Conservation (phyloP, 805 yeast species). For the Kodamaea fukazawae region DNA sequence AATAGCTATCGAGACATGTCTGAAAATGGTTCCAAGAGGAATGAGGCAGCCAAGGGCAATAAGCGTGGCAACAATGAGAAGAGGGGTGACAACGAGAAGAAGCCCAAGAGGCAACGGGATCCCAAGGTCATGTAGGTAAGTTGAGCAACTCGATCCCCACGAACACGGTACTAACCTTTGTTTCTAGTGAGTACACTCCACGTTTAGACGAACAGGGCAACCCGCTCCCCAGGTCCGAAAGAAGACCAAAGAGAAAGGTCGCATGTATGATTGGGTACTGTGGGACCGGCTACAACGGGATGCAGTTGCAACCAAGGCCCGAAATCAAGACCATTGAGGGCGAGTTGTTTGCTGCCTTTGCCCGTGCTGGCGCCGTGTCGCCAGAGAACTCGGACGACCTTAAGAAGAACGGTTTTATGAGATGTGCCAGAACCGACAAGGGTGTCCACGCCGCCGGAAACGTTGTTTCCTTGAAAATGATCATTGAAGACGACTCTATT, state of each 20-base stretch:
- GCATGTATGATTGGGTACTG: constrained; percentile 92
- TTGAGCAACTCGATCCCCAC: constrained; percentile 16
- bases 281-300: constrained; percentile 95
- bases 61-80: constrained; percentile 14
- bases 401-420: constrained; percentile 81
- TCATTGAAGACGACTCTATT: constrained; percentile 76
- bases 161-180: constrained; percentile 7
- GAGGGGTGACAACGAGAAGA: constrained; percentile 18
- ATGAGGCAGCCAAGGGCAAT: background rate
- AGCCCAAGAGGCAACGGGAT: constrained; percentile 25
- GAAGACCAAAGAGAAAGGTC: constrained; percentile 84
- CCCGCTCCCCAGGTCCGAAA: constrained; percentile 53
- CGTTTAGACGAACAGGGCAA: constrained; percentile 62
- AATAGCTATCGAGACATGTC: too few species aligned
- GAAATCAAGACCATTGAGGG: constrained; percentile 89
- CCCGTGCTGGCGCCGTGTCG: constrained; percentile 85
- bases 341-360: constrained; percentile 77
- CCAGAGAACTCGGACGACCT: constrained; percentile 84
- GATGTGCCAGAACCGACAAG: constrained; percentile 88
- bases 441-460: constrained; percentile 99
- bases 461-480: constrained; percentile 78
- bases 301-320: constrained; percentile 80
- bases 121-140: constrained; percentile 58
- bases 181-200: constrained; percentile 34
- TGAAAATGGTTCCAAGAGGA: too few species aligned